Conservation (phyloP, 2,329 filamentous ascomycete genomes). For the Aspergillus puulaauensis region DNA sequence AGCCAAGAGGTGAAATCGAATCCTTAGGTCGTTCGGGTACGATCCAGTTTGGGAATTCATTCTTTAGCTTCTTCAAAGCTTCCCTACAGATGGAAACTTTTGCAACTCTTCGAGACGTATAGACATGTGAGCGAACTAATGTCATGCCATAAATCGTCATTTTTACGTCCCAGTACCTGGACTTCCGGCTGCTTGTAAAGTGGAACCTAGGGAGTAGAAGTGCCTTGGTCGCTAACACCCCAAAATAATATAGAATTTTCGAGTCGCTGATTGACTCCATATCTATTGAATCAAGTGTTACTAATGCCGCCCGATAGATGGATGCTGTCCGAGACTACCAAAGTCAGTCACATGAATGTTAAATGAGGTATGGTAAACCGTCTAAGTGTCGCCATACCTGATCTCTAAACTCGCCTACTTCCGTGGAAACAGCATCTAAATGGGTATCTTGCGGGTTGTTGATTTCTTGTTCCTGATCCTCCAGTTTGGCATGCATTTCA, state of each 20-base stretch:
- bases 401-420: neutral
- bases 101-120: constrained; percentile 16
- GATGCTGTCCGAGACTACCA: neutral
- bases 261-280: constrained; percentile 16
- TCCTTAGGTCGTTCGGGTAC: constrained; percentile 28
- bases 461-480: neutral
- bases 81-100: constrained; percentile 27
- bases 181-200: constrained; percentile 16
- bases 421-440: neutral
- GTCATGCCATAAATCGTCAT: constrained; percentile 32
- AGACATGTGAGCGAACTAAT: constrained; percentile 14
- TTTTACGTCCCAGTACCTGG: constrained; percentile 24
- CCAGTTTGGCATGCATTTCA: neutral
- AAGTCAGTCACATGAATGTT: neutral
- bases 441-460: neutral
- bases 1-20: constrained; percentile 13
- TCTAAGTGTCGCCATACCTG: neutral
- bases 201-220: constrained; percentile 26
- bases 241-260: constrained; percentile 33
- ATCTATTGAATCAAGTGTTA: constrained; percentile 2
- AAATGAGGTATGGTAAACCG: neutral
- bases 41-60: constrained; percentile 24
- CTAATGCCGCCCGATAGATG: neutral
- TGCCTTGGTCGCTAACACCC: constrained; percentile 27
- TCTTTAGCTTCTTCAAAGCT: constrained; percentile 26